phyloP scores from a whole-genome alignment of 2,329 filamentous ascomycete species.

The Monilinia fructicola region DNA sequence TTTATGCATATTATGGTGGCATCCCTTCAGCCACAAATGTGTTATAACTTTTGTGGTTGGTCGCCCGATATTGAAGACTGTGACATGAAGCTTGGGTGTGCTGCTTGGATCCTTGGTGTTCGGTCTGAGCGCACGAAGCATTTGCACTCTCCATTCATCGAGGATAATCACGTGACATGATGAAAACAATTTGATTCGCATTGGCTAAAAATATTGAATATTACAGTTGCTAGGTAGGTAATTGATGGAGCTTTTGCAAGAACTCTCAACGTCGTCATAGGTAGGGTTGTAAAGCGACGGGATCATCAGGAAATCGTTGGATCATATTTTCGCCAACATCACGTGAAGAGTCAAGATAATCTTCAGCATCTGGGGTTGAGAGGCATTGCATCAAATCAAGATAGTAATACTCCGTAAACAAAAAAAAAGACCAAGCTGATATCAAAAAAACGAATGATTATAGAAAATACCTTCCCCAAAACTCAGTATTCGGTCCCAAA shows the following conservation, averaged over 20 bases:
- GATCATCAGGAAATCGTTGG: not conserved
- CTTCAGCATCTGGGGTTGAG: not conserved
- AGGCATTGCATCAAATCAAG: not conserved
- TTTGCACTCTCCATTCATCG: too few relatives aligned
- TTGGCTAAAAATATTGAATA: too few relatives aligned
- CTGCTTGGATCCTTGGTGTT: not conserved
- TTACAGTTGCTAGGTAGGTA: not conserved
- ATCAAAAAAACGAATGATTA: not conserved
- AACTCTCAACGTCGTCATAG: not conserved
- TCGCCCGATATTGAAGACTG: not conserved
- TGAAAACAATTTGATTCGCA: too few relatives aligned
- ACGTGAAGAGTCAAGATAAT: not conserved
- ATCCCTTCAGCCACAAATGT: not conserved
- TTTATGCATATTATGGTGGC: not conserved
- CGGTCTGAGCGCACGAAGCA: too few relatives aligned
- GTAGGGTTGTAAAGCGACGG: not conserved
- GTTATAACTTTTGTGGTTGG: not conserved
- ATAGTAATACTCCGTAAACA: too few relatives aligned
- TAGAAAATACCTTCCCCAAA: not conserved
- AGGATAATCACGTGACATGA: not conserved
- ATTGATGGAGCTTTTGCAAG: not conserved
- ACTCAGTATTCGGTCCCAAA: not conserved
- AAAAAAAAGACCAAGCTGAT: too few relatives aligned
- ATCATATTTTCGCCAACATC: fast-evolving
- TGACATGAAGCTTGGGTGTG: not conserved